These are phyloP conservation scores for Seiridium cupressi DNA, from an alignment of 2,329 filamentous ascomycete genomes.

Conservation along the genomic window DNA sequence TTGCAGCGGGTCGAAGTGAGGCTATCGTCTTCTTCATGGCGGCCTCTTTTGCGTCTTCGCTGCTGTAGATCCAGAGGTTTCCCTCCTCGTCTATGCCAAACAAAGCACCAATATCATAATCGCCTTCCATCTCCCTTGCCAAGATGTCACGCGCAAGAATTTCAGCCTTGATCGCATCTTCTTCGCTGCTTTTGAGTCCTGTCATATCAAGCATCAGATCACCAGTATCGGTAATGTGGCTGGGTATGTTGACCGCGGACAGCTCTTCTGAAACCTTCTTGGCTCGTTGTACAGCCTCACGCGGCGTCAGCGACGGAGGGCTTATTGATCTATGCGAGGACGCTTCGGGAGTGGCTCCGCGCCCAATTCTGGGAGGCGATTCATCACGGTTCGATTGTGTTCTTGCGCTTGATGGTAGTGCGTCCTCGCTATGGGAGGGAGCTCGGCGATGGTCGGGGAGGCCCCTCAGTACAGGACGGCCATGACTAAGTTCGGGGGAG, in stretches of 20 bases:
- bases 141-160: conserved; percentile 91
- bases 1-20: conserved; percentile 39
- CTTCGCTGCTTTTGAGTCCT: conserved; percentile 90
- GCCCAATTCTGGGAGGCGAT: conserved; percentile 31
- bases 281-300: conserved; percentile 80
- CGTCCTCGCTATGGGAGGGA: conserved; percentile 51
- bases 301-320: conserved; percentile 68
- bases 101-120: conserved; percentile 92
- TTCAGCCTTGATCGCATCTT: conserved; percentile 87
- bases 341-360: conserved; percentile 32
- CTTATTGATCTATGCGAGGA: conserved; percentile 66
- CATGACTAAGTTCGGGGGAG: conserved; percentile 48
- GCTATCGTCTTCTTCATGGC: conserved; percentile 67
- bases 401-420: conserved; percentile 48
- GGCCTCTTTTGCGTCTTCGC: conserved; percentile 90
- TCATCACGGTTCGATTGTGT: conserved; percentile 27
- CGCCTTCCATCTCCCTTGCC: conserved; percentile 87
- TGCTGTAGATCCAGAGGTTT: conserved; percentile 99
- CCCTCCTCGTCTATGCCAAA: conserved; percentile 95
- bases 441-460: conserved; percentile 44
- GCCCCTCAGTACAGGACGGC: conserved; percentile 48
- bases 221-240: conserved; percentile 85
- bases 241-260: conserved; percentile 87
- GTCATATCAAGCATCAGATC: conserved; percentile 99
- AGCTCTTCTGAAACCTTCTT: conserved; percentile 83